A percentile compares a stretch with the other conserved stretches of the same genome.
Evolutionary conservation across 2,329 filamentous ascomycete genomes (phyloP).

Genomic region (Botrytis fabae): DNA sequence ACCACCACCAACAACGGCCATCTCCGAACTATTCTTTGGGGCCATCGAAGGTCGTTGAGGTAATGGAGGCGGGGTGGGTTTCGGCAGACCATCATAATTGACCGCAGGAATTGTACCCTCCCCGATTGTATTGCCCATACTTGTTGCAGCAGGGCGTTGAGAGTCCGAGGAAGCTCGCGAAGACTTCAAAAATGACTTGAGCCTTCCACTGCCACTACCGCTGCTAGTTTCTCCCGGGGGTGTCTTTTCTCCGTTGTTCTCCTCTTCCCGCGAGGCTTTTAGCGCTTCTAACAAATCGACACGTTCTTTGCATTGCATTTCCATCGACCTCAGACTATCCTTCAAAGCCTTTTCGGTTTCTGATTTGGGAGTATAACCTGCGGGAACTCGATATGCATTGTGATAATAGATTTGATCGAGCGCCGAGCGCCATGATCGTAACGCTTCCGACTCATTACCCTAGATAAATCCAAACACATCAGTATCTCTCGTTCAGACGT

Average conservation of each 20-base stretch:
- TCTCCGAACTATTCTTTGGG: slow-evolving; percentile 53
- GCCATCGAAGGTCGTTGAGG: slow-evolving; percentile 54
- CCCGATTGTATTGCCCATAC: slow-evolving; percentile 54
- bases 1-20: slow-evolving; percentile 43
- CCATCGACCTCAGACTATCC: slow-evolving; percentile 78
- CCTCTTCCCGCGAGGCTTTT: slow-evolving; percentile 60
- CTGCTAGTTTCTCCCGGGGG: slow-evolving; percentile 76
- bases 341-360: slow-evolving; percentile 83
- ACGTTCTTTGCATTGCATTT: slow-evolving; percentile 89
- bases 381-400: slow-evolving; percentile 71
- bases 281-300: slow-evolving; percentile 86
- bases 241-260: slow-evolving; percentile 70
- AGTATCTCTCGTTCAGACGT: background rate
- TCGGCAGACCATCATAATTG: slow-evolving; percentile 78
- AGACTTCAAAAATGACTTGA: slow-evolving; percentile 21
- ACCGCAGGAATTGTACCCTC: slow-evolving; percentile 79
- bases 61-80: slow-evolving; percentile 55
- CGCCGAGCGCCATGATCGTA: slow-evolving; percentile 85
- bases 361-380: slow-evolving; percentile 67
- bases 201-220: slow-evolving; percentile 16
- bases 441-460: slow-evolving; percentile 89
- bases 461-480: slow-evolving; percentile 42
- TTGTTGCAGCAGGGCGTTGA: background rate
- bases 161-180: slow-evolving; percentile 19
- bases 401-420: slow-evolving; percentile 88